These are phyloP conservation scores for Omphalea diandra DNA, from an alignment of 441 rosid genomes.

Conservation along the genomic window DNA sequence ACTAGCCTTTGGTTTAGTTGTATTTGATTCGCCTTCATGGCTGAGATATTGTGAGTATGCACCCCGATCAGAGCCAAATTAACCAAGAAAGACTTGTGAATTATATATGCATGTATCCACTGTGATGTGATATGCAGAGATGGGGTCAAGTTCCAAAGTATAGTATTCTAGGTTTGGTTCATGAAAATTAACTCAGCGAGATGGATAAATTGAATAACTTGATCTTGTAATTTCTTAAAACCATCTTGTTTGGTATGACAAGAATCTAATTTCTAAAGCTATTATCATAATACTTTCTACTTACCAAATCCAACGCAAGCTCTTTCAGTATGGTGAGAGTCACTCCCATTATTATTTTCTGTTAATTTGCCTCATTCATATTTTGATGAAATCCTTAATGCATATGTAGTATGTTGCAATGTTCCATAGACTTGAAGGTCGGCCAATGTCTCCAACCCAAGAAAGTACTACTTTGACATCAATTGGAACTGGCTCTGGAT, in stretches of 20 bases:
- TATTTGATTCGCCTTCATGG: too few species aligned
- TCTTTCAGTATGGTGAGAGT: not conserved
- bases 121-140: conserved; percentile 4
- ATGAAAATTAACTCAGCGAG: not conserved
- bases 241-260: not conserved
- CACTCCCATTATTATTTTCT: not conserved
- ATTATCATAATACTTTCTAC: not conserved
- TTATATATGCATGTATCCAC: not conserved
- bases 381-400: conserved; percentile 8
- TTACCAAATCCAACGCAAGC: not conserved
- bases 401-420: conserved; percentile 44
- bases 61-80: too few species aligned
- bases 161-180: not conserved
- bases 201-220: not conserved
- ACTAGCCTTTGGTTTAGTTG: too few species aligned
- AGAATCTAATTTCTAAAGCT: conserved; percentile 7
- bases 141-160: not conserved
- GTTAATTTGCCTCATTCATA: not conserved
- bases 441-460: conserved; percentile 38
- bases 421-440: conserved; percentile 63
- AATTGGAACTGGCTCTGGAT: conserved; percentile 27
- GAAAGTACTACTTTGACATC: conserved; percentile 44
- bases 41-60: too few species aligned
- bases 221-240: not conserved
- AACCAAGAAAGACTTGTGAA: too few species aligned